A percentile compares a stretch with the other conserved stretches of the same genome.
These are phyloP conservation scores for Raddia guianensis DNA, from an alignment of 176 grass and related monocot genomes.

Conservation along the genomic window DNA sequence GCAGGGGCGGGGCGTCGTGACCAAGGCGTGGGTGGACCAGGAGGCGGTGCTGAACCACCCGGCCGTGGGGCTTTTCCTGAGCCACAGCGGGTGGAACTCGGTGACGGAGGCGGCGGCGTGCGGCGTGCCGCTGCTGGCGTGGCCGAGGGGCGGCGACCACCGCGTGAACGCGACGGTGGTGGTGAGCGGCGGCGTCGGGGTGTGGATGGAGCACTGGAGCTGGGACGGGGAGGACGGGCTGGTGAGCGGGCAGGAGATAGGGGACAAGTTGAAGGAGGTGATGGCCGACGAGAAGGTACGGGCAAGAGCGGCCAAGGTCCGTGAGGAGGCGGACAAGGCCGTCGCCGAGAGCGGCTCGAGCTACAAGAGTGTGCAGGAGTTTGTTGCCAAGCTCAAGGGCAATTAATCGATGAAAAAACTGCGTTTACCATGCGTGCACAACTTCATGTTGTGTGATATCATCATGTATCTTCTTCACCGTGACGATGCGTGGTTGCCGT, in stretches of 20 bases:
- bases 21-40: constrained; percentile 71
- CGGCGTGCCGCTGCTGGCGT: constrained; percentile 63
- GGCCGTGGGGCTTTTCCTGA: constrained; percentile 55
- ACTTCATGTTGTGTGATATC: too few species aligned
- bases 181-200: constrained; percentile 43
- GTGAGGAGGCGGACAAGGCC: constrained; percentile 37
- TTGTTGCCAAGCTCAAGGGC: constrained; percentile 32
- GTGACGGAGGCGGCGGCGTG: constrained; percentile 36
- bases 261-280: constrained; percentile 49
- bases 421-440: too few species aligned
- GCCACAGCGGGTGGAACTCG: constrained; percentile 67
- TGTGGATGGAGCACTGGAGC: constrained; percentile 61
- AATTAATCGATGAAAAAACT: background rate
- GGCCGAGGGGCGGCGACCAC: constrained; percentile 60
- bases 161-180: constrained; percentile 48
- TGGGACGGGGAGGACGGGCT: constrained; percentile 54
- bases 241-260: constrained; percentile 48
- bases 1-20: constrained; percentile 52
- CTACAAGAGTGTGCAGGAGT: constrained; percentile 16
- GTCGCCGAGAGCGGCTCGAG: constrained; percentile 39
- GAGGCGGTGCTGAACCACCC: constrained; percentile 58
- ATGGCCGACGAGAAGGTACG: constrained; percentile 39
- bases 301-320: background rate
- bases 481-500: too few species aligned
- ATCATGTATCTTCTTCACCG: background rate